Evolutionary conservation across 805 yeast species (phyloP), one percentile per base, ranked within the genome.

Genomic region (Saccharomycopsis sp.): DNA sequence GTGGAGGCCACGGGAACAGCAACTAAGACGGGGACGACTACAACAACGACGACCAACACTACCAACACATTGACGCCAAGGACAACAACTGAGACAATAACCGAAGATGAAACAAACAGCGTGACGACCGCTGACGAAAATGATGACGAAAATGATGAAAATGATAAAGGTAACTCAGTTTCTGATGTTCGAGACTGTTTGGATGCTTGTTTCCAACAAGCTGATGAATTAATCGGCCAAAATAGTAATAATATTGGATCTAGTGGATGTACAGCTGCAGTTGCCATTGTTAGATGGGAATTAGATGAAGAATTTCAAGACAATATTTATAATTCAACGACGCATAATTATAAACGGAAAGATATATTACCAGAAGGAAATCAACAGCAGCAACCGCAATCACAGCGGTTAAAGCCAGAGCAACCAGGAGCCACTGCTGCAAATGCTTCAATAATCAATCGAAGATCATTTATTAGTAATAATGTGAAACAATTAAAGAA

Each of bases 231-330:
- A 54, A 79, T 90, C 33, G 74, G 69, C 27, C 65, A 74, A 33
- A 37, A 44, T n/a, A 22, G 45, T 5, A 75, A 75, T 40, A 68
- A 77, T 13, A 68, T 75, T 38, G 89, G 89, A 1, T 77, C 81
- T 35, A 80, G 95, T 48, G 98, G 98, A 0, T 80, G 94, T 55
- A 93, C 98, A 0, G 97, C 96, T 0, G 96, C 94, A 0, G 97
- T 89, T 7, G 96, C 96, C 1, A 75, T 93, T 0, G 60, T 87
- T 47, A 70, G 95, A 45, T 87, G 95, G 95, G 97, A 90, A 58
- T 51, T 68, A 7, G 71, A 70, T 24, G 47, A 46, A 27, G 38
- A 45, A 16, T 26, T 21, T 26, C 48, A 49, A 41, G 51, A 54
- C 26, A 26, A 23, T 38, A 43, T 26, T 13, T 38, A 43, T 40